Conservation (phyloP, 495 filamentous ascomycete genomes). For the Hyaloscypha bicolor region DNA sequence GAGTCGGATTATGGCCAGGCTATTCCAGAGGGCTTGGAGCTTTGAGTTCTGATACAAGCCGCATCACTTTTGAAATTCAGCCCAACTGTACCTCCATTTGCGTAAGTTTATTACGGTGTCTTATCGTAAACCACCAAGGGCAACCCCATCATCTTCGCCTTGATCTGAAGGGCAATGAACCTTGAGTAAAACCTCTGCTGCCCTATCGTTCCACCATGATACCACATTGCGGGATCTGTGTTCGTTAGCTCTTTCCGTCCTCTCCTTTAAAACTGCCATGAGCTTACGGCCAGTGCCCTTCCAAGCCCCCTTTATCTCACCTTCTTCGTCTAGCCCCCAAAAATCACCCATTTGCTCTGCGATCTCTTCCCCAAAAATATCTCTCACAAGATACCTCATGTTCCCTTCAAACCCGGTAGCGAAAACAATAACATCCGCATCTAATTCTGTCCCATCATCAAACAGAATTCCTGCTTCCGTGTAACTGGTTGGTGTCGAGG, state of each 20-base stretch:
- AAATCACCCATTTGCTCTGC: conserved; percentile 20
- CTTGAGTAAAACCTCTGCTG: conserved; percentile 16
- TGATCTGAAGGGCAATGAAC: conserved; percentile 23
- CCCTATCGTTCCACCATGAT: conserved; percentile 12
- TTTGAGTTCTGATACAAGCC: too few species aligned
- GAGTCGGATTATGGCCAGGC: too few species aligned
- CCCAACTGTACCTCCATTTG: not conserved
- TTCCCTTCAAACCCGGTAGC: conserved; percentile 22
- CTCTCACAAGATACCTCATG: conserved; percentile 8
- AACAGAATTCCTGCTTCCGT: not conserved
- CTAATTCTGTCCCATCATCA: conserved; percentile 8
- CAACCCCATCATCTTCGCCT: conserved; percentile 17
- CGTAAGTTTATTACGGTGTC: not conserved
- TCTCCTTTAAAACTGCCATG: not conserved
- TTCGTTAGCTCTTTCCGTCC: not conserved
- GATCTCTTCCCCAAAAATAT: conserved; percentile 9
- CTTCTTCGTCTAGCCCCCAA: conserved; percentile 15
- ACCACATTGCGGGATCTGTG: conserved; percentile 20
- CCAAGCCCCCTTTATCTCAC: conserved; percentile 18
- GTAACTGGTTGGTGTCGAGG: conserved; percentile 2
- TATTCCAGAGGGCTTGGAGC: too few species aligned
- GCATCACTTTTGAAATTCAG: too few species aligned
- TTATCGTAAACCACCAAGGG: conserved; percentile 14
- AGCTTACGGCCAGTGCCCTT: conserved; percentile 11
- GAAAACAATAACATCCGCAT: conserved; percentile 26